Evolutionary conservation across 495 filamentous ascomycete species (phyloP), one percentile per base, ranked within the genome.

Genomic region (Penicillium coffeae): DNA sequence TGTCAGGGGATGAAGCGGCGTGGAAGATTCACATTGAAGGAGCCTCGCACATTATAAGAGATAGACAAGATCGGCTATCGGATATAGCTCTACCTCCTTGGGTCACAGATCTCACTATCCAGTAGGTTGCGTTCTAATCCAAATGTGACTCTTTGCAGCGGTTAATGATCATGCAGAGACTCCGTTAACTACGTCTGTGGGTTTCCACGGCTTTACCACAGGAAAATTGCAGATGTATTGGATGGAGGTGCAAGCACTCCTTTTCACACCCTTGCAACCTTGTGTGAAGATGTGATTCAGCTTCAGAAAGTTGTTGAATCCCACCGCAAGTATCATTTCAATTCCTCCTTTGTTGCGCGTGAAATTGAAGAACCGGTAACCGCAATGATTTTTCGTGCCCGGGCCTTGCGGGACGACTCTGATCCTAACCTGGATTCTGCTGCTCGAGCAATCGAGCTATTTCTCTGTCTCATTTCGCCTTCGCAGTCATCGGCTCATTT

Each of bases 1-100:
- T 62, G 16, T 37, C 34, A 7, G 8, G 47, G 25, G 47, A 59
- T 25, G 36, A 52, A 14, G 6, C 39, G 5, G 50, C 56, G 14
- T 64, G 58, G 61, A 54, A 55, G 1, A 47, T 64, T 18, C 61
- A 64, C 47, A 52, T 62, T 2, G 56, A 62, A 52, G 61, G 61
- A 2, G 38, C 59, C 7, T 52, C 47, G 4, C 43, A 55, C 15
- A 52, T 64, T 18, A 37, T 64, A 2, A 48, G 25, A 25, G 59
- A 62, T 5, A 55, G 61, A 44, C 27, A 50, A 20, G 35, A 33
- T 10, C 43, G 38, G 20, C 38, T 25, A 39, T 50, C 42, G 16
- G 38, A 19, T 14, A 16, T 32, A 9, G n/a, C 42, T 22, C 46
- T 47, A n/a, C n/a, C n/a, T 6, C 14, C 34, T 1, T 58, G 54